A percentile compares a stretch with the other conserved stretches of the same genome.
Conservation (phyloP, 805 yeast genomes). For the Saturnispora zaruensis region DNA sequence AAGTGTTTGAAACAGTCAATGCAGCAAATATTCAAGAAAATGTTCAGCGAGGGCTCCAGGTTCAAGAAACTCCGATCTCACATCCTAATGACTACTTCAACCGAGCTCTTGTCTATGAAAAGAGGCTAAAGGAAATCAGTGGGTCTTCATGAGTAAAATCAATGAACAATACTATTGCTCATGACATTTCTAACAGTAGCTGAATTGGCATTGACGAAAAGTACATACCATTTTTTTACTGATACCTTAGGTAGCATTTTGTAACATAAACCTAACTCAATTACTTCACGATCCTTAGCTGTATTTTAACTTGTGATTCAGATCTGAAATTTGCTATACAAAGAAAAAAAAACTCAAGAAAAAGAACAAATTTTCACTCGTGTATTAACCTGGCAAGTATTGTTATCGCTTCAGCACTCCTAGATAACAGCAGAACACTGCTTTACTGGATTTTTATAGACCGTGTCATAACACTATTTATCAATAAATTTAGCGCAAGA, state of each 20-base stretch:
- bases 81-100: conserved; percentile 90
- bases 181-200: neutral
- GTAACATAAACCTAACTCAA: too few relatives aligned
- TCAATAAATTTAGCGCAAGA: too few relatives aligned
- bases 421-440: neutral
- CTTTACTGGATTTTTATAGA: too few relatives aligned
- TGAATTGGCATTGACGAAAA: too few relatives aligned
- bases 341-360: neutral
- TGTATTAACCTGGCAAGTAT: neutral
- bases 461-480: neutral
- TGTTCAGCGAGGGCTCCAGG: conserved; percentile 31
- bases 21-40: conserved; percentile 33
- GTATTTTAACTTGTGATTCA: neutral
- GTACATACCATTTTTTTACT: neutral
- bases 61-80: conserved; percentile 54
- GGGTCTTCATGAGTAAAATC: neutral
- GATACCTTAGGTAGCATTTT: neutral
- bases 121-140: conserved; percentile 14
- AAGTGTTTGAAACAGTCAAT: conserved; percentile 73
- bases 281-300: neutral
- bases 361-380: neutral
- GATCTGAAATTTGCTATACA: neutral
- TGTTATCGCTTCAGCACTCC: neutral
- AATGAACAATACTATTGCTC: too few relatives aligned
- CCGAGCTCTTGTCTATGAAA: conserved; percentile 54